A percentile compares a stretch with the other conserved stretches of the same genome.
These are phyloP conservation scores for Globisporangium echinulatum DNA, from an alignment of 352 stramenopile species.

Conservation along the genomic window DNA sequence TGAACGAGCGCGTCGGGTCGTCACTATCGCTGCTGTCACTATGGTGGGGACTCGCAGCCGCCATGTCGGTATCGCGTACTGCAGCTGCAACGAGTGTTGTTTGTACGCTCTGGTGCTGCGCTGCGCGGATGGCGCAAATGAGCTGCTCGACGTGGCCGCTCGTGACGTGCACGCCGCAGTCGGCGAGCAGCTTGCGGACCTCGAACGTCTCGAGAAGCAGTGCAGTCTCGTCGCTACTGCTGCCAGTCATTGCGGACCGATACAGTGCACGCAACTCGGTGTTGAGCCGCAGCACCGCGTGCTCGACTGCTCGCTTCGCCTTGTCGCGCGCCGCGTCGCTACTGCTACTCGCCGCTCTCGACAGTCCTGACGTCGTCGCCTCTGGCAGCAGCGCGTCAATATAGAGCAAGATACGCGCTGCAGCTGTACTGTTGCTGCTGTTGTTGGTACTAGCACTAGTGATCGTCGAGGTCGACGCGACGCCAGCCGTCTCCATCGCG, in stretches of 20 bases:
- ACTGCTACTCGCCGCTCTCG: not conserved
- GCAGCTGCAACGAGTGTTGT: not conserved
- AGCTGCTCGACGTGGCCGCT: conserved; percentile 32
- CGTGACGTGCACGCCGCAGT: conserved; percentile 34
- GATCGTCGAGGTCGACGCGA: not conserved
- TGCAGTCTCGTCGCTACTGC: conserved; percentile 16
- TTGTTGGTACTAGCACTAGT: not conserved
- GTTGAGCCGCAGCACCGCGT: conserved; percentile 51
- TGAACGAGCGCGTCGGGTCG: not conserved
- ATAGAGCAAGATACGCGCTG: conserved; percentile 34
- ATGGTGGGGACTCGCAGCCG: not conserved
- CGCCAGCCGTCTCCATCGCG: conserved; percentile 8
- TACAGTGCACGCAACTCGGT: conserved; percentile 57
- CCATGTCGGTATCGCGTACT: not conserved
- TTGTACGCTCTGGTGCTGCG: conserved; percentile 25
- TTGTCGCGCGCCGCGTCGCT: conserved; percentile 23
- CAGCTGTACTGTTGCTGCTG: not conserved
- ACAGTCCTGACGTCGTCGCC: no score
- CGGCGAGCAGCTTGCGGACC: conserved; percentile 35
- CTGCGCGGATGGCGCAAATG: conserved; percentile 26
- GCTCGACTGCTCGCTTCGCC: conserved; percentile 36
- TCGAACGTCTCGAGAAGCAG: conserved; percentile 44
- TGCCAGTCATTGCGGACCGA: conserved; percentile 19
- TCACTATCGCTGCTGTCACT: not conserved
- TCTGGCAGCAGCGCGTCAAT: conserved; percentile 38